Conservation (phyloP, 768 basidiomycete species). For the Agrocybe pediades region DNA sequence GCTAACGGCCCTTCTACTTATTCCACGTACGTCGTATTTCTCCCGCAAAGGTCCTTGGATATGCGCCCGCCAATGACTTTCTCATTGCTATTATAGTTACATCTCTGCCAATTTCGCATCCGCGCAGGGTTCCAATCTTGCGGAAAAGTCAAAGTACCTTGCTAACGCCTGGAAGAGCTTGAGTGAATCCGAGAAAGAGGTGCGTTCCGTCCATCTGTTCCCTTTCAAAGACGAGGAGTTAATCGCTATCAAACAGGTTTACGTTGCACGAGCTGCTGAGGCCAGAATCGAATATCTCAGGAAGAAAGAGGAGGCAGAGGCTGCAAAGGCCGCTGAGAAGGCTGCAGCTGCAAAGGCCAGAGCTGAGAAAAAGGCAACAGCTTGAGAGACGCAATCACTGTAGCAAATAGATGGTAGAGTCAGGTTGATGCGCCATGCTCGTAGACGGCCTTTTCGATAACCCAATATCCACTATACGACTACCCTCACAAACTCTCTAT, state of each 20-base stretch:
- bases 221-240: background rate
- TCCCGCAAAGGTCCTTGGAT: background rate
- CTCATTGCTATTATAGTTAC: no score
- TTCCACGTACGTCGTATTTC: background rate
- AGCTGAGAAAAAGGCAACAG: background rate
- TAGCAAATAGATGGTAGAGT: background rate
- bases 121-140: background rate
- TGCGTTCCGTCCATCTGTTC: background rate
- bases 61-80: background rate
- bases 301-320: background rate
- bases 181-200: background rate
- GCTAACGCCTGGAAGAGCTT: background rate
- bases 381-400: background rate
- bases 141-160: background rate
- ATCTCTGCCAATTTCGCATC: background rate
- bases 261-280: background rate
- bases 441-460: background rate
- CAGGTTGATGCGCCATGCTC: background rate
- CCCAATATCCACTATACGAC: no score
- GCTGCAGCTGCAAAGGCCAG: background rate
- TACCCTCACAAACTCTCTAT: no score
- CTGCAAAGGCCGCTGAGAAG: background rate
- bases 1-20: background rate
- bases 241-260: background rate
- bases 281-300: background rate